Evolutionary conservation across 495 filamentous ascomycete species (phyloP).

Genomic region (Tuber aestivum): DNA sequence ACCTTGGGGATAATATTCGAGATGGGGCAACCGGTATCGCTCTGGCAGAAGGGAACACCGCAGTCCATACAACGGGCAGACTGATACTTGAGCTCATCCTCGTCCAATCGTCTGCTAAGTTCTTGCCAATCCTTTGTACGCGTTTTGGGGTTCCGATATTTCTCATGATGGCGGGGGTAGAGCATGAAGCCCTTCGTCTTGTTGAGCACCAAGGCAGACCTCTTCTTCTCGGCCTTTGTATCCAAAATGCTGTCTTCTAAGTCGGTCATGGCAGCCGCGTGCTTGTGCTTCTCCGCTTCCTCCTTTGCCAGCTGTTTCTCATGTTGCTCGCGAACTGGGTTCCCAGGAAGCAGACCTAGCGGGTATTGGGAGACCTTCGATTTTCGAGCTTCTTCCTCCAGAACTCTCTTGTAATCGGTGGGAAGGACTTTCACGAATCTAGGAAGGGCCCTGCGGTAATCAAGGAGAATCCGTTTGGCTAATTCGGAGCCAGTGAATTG

Average conservation of each 20-base stretch:
- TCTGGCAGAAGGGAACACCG: slow-evolving; percentile 98
- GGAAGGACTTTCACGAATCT: slow-evolving; percentile 94
- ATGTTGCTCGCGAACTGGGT: slow-evolving; percentile 53
- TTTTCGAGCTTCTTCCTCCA: slow-evolving; percentile 79
- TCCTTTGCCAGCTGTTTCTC: slow-evolving; percentile 61
- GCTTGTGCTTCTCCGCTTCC: slow-evolving; percentile 63
- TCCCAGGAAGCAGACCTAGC: slow-evolving; percentile 44
- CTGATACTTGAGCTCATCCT: slow-evolving; percentile 98
- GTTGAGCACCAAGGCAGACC: slow-evolving; percentile 85
- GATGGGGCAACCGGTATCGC: slow-evolving; percentile 94
- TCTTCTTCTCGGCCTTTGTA: slow-evolving; percentile 84
- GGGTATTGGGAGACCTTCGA: slow-evolving; percentile 57
- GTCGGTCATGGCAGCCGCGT: slow-evolving; percentile 65
- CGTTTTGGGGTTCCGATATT: slow-evolving; percentile 83
- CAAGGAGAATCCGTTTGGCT: slow-evolving; percentile 89
- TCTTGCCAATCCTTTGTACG: slow-evolving; percentile 93
- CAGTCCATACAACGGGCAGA: slow-evolving; percentile 99
- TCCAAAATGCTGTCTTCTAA: slow-evolving; percentile 93
- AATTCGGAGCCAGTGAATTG: slow-evolving; percentile 98
- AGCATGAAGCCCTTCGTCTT: slow-evolving; percentile 99
- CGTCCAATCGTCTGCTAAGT: slow-evolving; percentile 77
- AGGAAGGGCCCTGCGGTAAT: slow-evolving; percentile 88
- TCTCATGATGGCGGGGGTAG: slow-evolving; percentile 88
- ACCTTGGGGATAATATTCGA: slow-evolving; percentile 97
- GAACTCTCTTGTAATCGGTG: slow-evolving; percentile 93